These are phyloP conservation scores for Tinospora cordifolia DNA, from an alignment of 164 flowering plant species.

Conservation along the genomic window DNA sequence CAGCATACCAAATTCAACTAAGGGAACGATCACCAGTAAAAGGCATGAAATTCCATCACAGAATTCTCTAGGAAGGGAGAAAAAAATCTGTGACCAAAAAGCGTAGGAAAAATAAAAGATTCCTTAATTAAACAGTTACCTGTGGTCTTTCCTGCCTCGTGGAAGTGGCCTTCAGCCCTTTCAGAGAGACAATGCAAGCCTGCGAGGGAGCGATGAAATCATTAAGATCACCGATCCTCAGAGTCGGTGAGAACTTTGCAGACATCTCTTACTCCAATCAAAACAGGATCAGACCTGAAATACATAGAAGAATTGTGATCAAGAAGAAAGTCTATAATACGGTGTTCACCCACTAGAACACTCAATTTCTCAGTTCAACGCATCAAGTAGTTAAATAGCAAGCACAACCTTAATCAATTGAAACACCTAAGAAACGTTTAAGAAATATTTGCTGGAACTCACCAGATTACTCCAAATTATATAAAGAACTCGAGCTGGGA, in stretches of 20 bases:
- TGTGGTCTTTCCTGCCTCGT: conserved; percentile 32
- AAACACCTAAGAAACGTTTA: too few relatives aligned
- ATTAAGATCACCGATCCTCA: conserved; percentile 73
- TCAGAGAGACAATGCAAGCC: conserved; percentile 73
- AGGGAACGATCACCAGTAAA: background rate
- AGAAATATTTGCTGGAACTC: too few relatives aligned
- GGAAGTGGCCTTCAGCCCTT: conserved; percentile 32
- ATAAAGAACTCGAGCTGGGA: too few relatives aligned
- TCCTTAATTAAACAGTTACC: conserved; percentile 18
- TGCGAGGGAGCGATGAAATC: conserved; percentile 93
- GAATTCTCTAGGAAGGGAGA: too few relatives aligned
- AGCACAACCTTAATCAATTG: too few relatives aligned
- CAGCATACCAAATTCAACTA: background rate
- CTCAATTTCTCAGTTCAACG: too few relatives aligned
- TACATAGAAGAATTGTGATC: background rate
- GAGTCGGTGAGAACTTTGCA: conserved; percentile 77
- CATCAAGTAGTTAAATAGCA: too few relatives aligned
- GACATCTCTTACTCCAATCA: conserved; percentile 40
- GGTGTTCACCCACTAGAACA: too few relatives aligned
- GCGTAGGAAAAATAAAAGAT: background rate
- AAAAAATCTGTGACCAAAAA: too few relatives aligned
- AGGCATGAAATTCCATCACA: background rate
- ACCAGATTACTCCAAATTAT: too few relatives aligned
- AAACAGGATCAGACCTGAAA: background rate
- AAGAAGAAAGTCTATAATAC: too few relatives aligned